Base-by-base conservation (phyloP, 2,329 filamentous ascomycete species). In the Pestalotiopsis sp. region DNA sequence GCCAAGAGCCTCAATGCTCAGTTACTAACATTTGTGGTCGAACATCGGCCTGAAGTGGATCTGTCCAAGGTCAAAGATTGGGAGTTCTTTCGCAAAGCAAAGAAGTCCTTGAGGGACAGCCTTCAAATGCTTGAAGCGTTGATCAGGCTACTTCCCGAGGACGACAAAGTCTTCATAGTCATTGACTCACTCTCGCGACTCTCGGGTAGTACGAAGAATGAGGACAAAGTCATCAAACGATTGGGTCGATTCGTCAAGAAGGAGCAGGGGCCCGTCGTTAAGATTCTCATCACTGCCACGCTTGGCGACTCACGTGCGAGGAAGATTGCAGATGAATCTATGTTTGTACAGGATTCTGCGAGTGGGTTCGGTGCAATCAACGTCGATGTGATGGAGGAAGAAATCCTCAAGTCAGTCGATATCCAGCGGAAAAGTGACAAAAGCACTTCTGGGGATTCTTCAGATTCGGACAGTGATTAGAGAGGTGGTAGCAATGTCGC, bases 231-330 rank as follows among this genome's bases (percentile, higher is more conserved):
- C 38, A 27, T 65, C 38, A 41, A 49, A 13, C 23, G n/a, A n/a
- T 36, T 65, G 31, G 14, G 39, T 11, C 20, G 49, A 12, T 66
- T 67, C n/a, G 41, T 65, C 14, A 25, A 49, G 12, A 31, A 67
- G 13, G 27, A 39, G 57, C 59, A 69, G 6, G 36, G 61, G 6
- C 5, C 62, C 25, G 27, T 64, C 14, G 57, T 71, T 36, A 70
- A 69, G 27, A 6, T 69, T 9, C 36, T 71, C n/a, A 66, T 72
- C 4, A 72, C 70, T 3, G 67, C 68, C 39, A 23, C 70, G 13
- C 62, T 66, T 38, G 45, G 45, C 1, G 9, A n/a, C 17, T 49
- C 45, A 9, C 45, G 45, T 49, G 11, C 76, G 72, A 17, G 45
- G n/a, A 49, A n/a, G 14, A 49, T 49, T 3, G 17, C 45, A 9